Evolutionary conservation across 2,329 filamentous ascomycete species (phyloP).

Genomic region (Pseudocercospora fuligena): DNA sequence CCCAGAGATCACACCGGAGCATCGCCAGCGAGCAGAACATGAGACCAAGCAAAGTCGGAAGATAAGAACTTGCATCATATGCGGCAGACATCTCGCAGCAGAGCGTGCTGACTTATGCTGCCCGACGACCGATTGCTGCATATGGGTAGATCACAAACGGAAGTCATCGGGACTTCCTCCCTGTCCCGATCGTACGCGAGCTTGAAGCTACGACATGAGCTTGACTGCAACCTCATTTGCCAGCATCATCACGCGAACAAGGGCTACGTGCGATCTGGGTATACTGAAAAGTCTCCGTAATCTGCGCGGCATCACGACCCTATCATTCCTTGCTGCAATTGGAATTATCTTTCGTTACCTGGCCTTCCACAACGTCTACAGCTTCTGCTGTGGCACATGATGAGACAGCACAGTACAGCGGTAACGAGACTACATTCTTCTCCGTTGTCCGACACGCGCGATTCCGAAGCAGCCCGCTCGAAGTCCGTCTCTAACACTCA

Average conservation of each 20-base stretch:
- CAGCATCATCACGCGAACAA: background rate
- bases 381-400: background rate
- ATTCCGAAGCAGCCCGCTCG: background rate
- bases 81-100: background rate
- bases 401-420: background rate
- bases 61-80: background rate
- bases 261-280: background rate
- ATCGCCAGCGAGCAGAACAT: background rate
- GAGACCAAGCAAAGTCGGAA: background rate
- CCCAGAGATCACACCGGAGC: background rate
- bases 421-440: background rate
- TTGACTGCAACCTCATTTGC: conserved; percentile 5
- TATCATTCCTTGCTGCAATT: background rate
- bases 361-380: background rate
- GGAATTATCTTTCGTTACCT: background rate
- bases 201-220: conserved; percentile 9
- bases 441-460: background rate
- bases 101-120: background rate
- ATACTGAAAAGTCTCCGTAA: background rate
- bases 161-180: background rate
- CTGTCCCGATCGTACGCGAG: background rate
- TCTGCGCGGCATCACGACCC: background rate
- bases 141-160: background rate
- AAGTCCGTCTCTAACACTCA: background rate
- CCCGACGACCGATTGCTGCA: background rate